Conservation (phyloP, 1,284 basidiomycete genomes). For the Amylostereum areolatum region DNA sequence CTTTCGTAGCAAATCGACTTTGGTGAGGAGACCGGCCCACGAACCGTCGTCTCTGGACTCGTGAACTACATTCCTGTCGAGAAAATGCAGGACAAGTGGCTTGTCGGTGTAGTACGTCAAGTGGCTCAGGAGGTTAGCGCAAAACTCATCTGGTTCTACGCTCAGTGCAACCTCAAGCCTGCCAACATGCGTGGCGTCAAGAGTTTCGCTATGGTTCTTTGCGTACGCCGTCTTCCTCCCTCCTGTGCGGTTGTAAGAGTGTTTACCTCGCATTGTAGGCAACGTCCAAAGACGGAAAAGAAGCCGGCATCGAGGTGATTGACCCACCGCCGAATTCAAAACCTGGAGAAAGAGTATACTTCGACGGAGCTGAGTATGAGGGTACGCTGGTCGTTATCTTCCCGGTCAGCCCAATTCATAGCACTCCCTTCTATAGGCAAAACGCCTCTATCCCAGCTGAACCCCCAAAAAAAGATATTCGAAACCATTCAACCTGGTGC, state of each 20-base stretch:
- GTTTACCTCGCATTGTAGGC: constrained; percentile 44
- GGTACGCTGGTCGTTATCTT: constrained; percentile 36
- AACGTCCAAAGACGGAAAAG: constrained; percentile 83
- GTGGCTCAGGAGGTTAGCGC: neutral
- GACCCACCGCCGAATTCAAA: constrained; percentile 81
- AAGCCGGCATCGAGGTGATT: constrained; percentile 87
- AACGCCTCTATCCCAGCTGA: constrained; percentile 74
- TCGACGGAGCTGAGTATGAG: constrained; percentile 83
- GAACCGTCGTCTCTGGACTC: constrained; percentile 91
- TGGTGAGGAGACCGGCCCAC: constrained; percentile 87
- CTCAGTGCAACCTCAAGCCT: constrained; percentile 89
- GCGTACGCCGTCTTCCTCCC: constrained; percentile 41
- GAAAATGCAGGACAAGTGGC: constrained; percentile 79
- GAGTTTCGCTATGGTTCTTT: constrained; percentile 95
- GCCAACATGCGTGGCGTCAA: constrained; percentile 95
- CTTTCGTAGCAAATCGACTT: constrained; percentile 80
- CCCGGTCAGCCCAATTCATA: neutral
- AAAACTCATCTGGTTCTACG: constrained; percentile 3
- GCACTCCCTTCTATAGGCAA: constrained; percentile 42
- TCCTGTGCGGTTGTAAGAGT: neutral
- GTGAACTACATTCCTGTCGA: constrained; percentile 95
- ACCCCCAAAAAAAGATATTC: constrained; percentile 97
- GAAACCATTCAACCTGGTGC: constrained; percentile 87
- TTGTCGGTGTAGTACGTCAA: constrained; percentile 76
- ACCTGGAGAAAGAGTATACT: constrained; percentile 90